phyloP scores from a whole-genome alignment of 2,329 filamentous ascomycete genomes.

The Gnomoniopsis smithogilvyi region DNA sequence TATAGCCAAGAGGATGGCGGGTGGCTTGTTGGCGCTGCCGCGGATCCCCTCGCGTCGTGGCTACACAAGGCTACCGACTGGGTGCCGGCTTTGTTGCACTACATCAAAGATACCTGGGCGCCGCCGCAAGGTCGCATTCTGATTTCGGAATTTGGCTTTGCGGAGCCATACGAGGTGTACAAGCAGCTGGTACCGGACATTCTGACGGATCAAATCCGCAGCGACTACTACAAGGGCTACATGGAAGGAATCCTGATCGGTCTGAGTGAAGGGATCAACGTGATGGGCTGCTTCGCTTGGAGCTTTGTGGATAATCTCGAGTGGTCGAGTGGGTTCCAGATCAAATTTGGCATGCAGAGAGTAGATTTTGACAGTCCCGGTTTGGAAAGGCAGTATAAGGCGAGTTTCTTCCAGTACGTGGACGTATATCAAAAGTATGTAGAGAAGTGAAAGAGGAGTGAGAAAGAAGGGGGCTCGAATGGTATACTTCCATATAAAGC shows the following conservation, averaged over 20 bases:
- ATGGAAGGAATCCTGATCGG: conserved; percentile 9
- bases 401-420: conserved; percentile 10
- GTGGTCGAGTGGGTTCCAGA: conserved; percentile 4
- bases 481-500: neutral
- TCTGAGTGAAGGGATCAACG: conserved; percentile 9
- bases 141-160: conserved; percentile 10
- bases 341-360: conserved; percentile 8
- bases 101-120: conserved; percentile 9
- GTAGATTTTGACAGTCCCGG: conserved; percentile 8
- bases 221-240: conserved; percentile 9
- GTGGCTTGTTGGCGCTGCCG: conserved; percentile 7
- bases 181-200: conserved; percentile 8
- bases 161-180: conserved; percentile 12
- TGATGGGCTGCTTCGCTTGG: conserved; percentile 8
- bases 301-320: conserved; percentile 11
- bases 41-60: conserved; percentile 8
- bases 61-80: conserved; percentile 9
- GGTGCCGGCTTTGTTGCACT: conserved; percentile 11
- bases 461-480: neutral
- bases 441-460: neutral
- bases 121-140: conserved; percentile 6
- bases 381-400: conserved; percentile 11
- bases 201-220: conserved; percentile 12
- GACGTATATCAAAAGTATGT: conserved; percentile 9
- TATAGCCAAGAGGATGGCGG: conserved; percentile 4